These are phyloP conservation scores for Begonia peltatifolia DNA, from an alignment of 306 rosid species.

Conservation along the genomic window DNA sequence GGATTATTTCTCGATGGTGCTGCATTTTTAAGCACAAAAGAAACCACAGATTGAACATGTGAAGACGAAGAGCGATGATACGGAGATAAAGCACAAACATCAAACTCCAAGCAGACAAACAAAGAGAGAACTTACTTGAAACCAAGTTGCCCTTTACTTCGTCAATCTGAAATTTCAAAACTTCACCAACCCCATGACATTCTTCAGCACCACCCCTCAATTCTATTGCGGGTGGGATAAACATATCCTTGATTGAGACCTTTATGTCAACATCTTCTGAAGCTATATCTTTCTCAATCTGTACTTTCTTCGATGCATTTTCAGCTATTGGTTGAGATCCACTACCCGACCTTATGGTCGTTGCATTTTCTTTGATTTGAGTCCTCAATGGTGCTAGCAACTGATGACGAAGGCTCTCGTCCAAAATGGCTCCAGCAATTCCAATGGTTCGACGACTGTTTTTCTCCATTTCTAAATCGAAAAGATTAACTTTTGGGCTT, in stretches of 20 bases:
- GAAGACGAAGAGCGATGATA: neutral
- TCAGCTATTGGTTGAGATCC: neutral
- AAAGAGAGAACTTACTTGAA: conserved; percentile 13
- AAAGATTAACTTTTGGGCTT: conserved; percentile 15
- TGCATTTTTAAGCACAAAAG: conserved; percentile 4
- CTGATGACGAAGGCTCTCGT: conserved; percentile 10
- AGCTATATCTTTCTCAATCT: neutral
- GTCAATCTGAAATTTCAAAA: conserved; percentile 13
- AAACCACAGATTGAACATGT: conserved; percentile 1
- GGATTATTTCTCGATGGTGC: conserved; percentile 20
- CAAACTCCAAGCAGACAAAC: neutral
- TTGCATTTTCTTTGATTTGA: conserved; percentile 8
- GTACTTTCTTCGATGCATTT: neutral
- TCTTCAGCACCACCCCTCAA: conserved; percentile 8
- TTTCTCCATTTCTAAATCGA: conserved; percentile 19
- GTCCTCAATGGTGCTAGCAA: neutral
- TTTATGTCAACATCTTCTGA: neutral
- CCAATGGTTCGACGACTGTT: conserved; percentile 8
- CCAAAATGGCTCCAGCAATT: conserved; percentile 6
- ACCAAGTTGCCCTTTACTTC: conserved; percentile 18
- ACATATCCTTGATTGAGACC: conserved; percentile 3
- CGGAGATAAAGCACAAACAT: neutral
- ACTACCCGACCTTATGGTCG: no score
- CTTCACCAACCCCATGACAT: neutral
- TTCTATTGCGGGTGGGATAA: conserved; percentile 4